Base-by-base conservation (phyloP, 164 flowering plant genomes). In the Liquidambar formosana region DNA sequence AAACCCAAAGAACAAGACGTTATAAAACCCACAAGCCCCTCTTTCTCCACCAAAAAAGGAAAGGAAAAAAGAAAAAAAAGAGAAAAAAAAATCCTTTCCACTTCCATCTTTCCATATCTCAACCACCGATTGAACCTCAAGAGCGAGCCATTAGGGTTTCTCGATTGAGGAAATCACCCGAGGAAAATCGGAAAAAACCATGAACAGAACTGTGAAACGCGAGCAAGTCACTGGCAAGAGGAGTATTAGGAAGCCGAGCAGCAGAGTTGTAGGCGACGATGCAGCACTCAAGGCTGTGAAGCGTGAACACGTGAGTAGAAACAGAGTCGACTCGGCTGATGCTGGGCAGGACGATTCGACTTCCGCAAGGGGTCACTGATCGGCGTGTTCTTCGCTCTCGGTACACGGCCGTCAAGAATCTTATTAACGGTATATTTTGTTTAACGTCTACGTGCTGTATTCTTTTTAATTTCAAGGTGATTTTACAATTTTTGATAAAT, bases 341-440 rank as follows among this genome's bases (percentile, higher is more conserved):
- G 71, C 48, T 0, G 74, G 48, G 49, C 10, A 66, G 28, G 64
- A 64, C 18, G 58, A 26, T 33, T 57, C 67, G 25, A 47, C 19
- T 27, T 67, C 28, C 28, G 11, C 76, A 79, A 33, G 78, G 58
- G n/a, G 28, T 48, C 4, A 19, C 61, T 0, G 83, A 82, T 0
- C 67, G 88, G 21, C 61, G 96, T 28, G 80, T 74, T 33, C 82
- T 89, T 25, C 83, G 91, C 6, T 84, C 89, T 18, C 73, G 70
- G 25, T 88, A 88, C 64, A 79, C 76, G 26, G 83, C 79, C 0
- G 72, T 91, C 33, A 84, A 76, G 67, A 77, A 75, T 66, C 68
- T 68, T 41, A 83, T 90, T 27, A 71, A 66, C 10, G 90, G 96
- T 84, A 47, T 3, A 41, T 53, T n/a, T 57, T 25, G 19, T 46